Base-by-base conservation (phyloP, 352 stramenopile species). In the Halophytophthora polymorphica region DNA sequence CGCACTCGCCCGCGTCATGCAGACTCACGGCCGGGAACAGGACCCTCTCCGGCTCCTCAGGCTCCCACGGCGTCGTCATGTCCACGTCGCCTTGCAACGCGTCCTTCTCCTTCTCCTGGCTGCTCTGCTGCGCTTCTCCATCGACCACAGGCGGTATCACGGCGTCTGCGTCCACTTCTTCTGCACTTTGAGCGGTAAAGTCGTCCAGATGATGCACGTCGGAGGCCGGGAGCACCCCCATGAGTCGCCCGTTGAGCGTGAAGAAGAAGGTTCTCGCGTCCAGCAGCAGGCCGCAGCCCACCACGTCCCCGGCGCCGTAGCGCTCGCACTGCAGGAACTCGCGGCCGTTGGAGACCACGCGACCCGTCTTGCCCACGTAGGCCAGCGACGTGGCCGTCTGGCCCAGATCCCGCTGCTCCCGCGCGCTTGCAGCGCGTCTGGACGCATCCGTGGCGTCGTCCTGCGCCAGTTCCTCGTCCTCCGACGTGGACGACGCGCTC, bases 201-300 rank as follows among this genome's bases (percentile, higher is more conserved):
- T 61, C 42, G 41, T 82, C 73, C 12, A 85, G 50, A 36, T 85
- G 60, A 19, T 74, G 63, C 41, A 85, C 71, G 50, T 85, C 74
- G 38, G 50, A 60, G 45, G 71, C 71, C 11, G 69, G 45, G 10
- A 86, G 14, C 42, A 79, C 69, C 3, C 71, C 74, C 43, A 77
- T 58, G 1, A 88, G 47, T 19, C 62, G 57, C 6, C 74, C 74
- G 56, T 88, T 88, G 17, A 81, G 59, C 46, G 77, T 88, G 48
- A 85, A 88, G 54, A 88, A 88, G 48, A 88, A 86, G 25, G 72
- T 88, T 33, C 76, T 70, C 1, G 70, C 73, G 45, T 86, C 77
- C 8, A 79, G 42, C 36, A 88, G 53, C 13, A 88, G 44, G 2
- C 77, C 77, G 45, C 72, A 83, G 6, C 77, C 77, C 10, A 88